Base-by-base conservation (phyloP, 768 basidiomycete species). In the Amanita pseudoporphyria region DNA sequence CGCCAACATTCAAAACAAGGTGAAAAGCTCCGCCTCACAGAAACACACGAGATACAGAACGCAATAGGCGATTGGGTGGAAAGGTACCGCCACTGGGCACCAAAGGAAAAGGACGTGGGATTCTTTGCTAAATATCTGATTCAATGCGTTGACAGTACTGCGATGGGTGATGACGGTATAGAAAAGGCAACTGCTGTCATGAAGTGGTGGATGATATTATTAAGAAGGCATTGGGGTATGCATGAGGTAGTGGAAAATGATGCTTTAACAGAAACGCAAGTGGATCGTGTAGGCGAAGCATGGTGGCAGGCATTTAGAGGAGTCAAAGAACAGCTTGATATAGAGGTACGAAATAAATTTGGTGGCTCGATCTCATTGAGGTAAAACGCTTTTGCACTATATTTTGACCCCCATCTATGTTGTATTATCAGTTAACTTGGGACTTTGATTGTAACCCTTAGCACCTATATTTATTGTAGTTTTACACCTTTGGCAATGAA, bases 221-320 rank as follows among this genome's bases (percentile, higher is more conserved):
- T 90, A 56, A 68, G 82, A 56, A 67, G 81, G 53, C 64, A 77
- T 58, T 91, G 84, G 76, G 76, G 71, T 9, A 64, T 68, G 3
- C 75, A 75, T 48, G 83, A 87, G 62, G 56, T 65, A 49, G 62
- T 65, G 28, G 71, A 69, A 36, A 64, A 62, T 19, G 63, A 68
- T 36, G 64, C 63, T 42, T 53, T 57, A 58, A 61, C 62, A 52
- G 54, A 54, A 53, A 62, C 66, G 49, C 65, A 66, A 48, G 53
- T 60, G 28, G 68, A 60, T 64, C 66, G 31, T 61, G 71, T 85
- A 37, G 88, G 81, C 2, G 70, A 71, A 59, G 78, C 78, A 33
- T 94, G 91, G 92, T 94, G 90, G 91, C 70, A 66, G 45, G 77
- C 83, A 6, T 93, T 88, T 67, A 68, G 76, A 52, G 75, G 76